phyloP scores from a whole-genome alignment of 352 stramenopile species.

The Pythium apleroticum region DNA sequence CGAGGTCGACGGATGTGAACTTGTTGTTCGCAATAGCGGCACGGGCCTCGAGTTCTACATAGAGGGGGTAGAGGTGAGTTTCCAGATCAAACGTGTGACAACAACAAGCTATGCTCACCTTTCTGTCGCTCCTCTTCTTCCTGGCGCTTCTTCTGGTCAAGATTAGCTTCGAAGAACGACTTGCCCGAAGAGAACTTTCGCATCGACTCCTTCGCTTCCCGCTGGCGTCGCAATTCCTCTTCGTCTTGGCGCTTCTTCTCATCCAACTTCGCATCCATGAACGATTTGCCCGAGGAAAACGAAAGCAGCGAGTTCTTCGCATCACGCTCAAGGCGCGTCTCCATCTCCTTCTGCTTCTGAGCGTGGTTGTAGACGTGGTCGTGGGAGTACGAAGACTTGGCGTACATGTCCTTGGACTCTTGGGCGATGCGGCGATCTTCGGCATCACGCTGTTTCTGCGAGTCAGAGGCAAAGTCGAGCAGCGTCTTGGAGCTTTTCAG shows the following conservation, averaged over 20 bases:
- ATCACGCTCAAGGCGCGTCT: slow-evolving; percentile 27
- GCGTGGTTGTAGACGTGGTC: slow-evolving; percentile 54
- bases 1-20: slow-evolving; percentile 48
- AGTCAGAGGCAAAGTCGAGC: slow-evolving; percentile 46
- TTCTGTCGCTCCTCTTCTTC: slow-evolving; percentile 47
- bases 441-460: slow-evolving; percentile 26
- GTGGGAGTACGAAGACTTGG: slow-evolving; percentile 41
- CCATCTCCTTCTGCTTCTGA: slow-evolving; percentile 48
- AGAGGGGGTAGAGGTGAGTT: no score
- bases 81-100: no score
- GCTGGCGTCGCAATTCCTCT: slow-evolving; percentile 30
- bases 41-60: slow-evolving; percentile 19
- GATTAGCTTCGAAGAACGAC: slow-evolving; percentile 57
- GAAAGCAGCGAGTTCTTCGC: slow-evolving; percentile 32
- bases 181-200: slow-evolving; percentile 41
- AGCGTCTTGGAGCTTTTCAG: slow-evolving; percentile 52
- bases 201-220: slow-evolving; percentile 32
- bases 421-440: slow-evolving; percentile 36
- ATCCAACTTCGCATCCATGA: slow-evolving; percentile 58
- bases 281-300: slow-evolving; percentile 49
- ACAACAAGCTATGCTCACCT: slow-evolving; percentile 6
- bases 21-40: slow-evolving; percentile 43
- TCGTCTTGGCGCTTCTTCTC: slow-evolving; percentile 58
- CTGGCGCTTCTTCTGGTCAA: slow-evolving; percentile 55
- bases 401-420: slow-evolving; percentile 37